Base-by-base conservation (phyloP, 352 stramenopile species). In the Peronospora farinosa region DNA sequence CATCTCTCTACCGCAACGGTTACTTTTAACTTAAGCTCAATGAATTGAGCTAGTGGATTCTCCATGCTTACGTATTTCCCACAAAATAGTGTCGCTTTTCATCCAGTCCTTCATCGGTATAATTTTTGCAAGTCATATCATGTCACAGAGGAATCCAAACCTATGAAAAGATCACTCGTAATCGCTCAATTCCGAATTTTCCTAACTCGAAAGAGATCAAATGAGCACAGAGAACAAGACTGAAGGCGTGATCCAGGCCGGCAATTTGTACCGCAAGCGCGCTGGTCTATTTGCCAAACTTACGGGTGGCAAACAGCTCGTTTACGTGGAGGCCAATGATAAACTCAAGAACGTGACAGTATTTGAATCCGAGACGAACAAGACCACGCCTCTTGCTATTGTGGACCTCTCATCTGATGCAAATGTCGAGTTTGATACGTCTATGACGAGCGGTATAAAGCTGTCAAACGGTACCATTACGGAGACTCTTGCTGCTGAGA, bases 291-390 rank as follows among this genome's bases (percentile, higher is more conserved):
- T 67, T n/a, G 51, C 51, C 5, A 65, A 60, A 40, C 56, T 65
- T 43, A 67, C 63, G 30, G 37, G 65, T 19, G 50, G 57, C 37
- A 67, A 60, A 36, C 50, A 63, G 27, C 28, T 63, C 19, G 66
- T 65, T 40, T 72, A 71, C 36, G 66, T 63, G 5, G 63, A 76
- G 33, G 64, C 60, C 40, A 81, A 85, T 45, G 59, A 70, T 27
- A 58, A 64, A 28, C 31, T 54, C 11, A 72, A 79, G 63, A 62
- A 56, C 54, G 48, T 82, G 37, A 66, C 57, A 7, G 21, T 85
- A 10, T 83, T 82, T 41, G 67, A 76, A 28, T 59, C 65, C 2
- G 62, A 78, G 41, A 63, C 50, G 28, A 54, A 63, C 23, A 65
- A 67, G 54, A 13, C 54, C 21, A 38, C 54, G 11, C 54, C 60